Percentiles rank a stretch among this genome's conserved stretches.
Evolutionary conservation across 768 basidiomycete genomes (phyloP).

Genomic region (Amanita molliuscula): DNA sequence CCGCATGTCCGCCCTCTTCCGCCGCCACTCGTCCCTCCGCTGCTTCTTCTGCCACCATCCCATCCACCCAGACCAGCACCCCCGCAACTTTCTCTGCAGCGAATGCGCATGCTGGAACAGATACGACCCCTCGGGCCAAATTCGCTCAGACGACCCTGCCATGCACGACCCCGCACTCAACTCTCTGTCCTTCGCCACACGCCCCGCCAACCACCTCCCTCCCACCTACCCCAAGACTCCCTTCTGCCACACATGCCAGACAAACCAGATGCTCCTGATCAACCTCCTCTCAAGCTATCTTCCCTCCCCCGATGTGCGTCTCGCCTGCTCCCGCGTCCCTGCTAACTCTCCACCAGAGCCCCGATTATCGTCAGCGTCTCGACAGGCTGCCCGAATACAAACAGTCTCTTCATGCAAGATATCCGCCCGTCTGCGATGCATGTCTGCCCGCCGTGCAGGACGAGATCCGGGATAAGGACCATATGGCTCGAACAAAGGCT

Average conservation of each 20-base stretch:
- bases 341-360: slow-evolving; percentile 37
- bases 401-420: slow-evolving; percentile 65
- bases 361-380: slow-evolving; percentile 56
- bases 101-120: slow-evolving; percentile 69
- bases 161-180: slow-evolving; percentile 80
- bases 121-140: slow-evolving; percentile 61
- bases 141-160: slow-evolving; percentile 77
- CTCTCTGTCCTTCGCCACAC: slow-evolving; percentile 52
- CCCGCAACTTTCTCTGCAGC: slow-evolving; percentile 53
- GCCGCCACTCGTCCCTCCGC: slow-evolving; percentile 35
- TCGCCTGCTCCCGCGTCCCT: not conserved
- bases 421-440: slow-evolving; percentile 74
- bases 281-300: slow-evolving; percentile 88
- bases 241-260: slow-evolving; percentile 84
- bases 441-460: slow-evolving; percentile 79
- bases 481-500: slow-evolving; percentile 73
- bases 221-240: slow-evolving; percentile 46
- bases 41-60: slow-evolving; percentile 68
- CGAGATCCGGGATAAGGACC: slow-evolving; percentile 66
- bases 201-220: slow-evolving; percentile 49
- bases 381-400: slow-evolving; percentile 63
- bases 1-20: slow-evolving; percentile 37
- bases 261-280: slow-evolving; percentile 84
- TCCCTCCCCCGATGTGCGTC: slow-evolving; percentile 62
- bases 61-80: slow-evolving; percentile 31